phyloP scores from a whole-genome alignment of 108 stramenopile genomes.

The Conticribra guillardii region DNA sequence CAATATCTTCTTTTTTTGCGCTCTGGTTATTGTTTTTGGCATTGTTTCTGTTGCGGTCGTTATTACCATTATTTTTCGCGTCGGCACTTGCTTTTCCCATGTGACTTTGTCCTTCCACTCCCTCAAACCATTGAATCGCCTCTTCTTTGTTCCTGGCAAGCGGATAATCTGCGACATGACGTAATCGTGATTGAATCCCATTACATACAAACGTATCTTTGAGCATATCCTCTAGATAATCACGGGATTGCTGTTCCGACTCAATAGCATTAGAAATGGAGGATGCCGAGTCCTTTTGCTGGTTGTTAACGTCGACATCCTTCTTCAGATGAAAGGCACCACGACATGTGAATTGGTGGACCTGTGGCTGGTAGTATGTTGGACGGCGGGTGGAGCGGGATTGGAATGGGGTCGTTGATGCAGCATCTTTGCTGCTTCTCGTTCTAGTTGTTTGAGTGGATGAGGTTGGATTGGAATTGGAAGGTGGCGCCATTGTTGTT shows the following conservation, averaged over 20 bases:
- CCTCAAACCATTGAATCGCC: conserved; percentile 38
- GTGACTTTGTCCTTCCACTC: background rate
- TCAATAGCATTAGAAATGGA: background rate
- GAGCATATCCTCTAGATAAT: conserved; percentile 17
- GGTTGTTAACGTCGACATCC: background rate
- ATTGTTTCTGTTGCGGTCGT: conserved; percentile 8
- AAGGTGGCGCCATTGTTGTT: too few species aligned
- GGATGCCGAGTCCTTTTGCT: background rate
- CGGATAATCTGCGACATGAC: conserved; percentile 46
- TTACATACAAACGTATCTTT: conserved; percentile 29
- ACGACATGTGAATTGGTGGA: conserved; percentile 39
- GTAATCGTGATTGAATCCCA: conserved; percentile 28
- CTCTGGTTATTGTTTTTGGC: background rate
- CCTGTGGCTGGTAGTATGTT: conserved; percentile 33
- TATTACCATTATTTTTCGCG: background rate
- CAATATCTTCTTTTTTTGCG: background rate
- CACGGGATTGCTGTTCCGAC: background rate
- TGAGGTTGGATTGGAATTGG: background rate
- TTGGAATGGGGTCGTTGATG: conserved; percentile 14
- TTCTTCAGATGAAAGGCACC: conserved; percentile 33
- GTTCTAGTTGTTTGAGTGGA: background rate
- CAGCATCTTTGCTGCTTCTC: background rate
- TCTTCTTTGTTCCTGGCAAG: conserved; percentile 32
- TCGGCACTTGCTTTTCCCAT: background rate
- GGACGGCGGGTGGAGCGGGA: conserved; percentile 16